These are phyloP conservation scores for Brasenia schreberi DNA, from an alignment of 164 flowering plant genomes.

Conservation along the genomic window DNA sequence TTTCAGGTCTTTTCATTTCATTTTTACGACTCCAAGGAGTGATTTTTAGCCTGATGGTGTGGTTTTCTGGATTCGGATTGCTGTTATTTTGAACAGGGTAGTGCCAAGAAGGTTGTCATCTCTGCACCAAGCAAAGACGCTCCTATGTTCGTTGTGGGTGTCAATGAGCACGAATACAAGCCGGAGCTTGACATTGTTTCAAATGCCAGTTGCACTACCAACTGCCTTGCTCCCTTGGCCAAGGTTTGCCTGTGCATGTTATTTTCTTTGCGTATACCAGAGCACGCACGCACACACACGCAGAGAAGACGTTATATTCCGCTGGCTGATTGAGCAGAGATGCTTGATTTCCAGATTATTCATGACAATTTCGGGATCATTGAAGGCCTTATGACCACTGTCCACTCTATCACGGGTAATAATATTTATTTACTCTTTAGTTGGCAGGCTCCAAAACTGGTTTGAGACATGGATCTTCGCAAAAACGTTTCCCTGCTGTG, in stretches of 20 bases:
- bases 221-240: constrained; percentile 90
- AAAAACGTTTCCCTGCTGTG: too few relatives aligned
- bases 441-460: too few relatives aligned
- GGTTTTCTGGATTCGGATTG: not conserved
- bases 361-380: constrained; percentile 80
- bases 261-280: not conserved
- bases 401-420: constrained; percentile 74
- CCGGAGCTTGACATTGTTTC: constrained; percentile 62
- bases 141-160: constrained; percentile 97
- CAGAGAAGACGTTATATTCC: too few relatives aligned
- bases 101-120: constrained; percentile 91
- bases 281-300: too few relatives aligned
- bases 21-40: not conserved
- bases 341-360: constrained; percentile 21
- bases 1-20: not conserved
- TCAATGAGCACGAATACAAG: constrained; percentile 78
- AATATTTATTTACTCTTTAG: too few relatives aligned
- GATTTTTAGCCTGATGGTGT: not conserved
- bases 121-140: constrained; percentile 97
- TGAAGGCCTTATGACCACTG: constrained; percentile 95
- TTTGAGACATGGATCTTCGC: too few relatives aligned
- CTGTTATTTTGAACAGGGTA: constrained; percentile 38
- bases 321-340: too few relatives aligned
- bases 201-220: constrained; percentile 97
- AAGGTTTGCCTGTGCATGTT: constrained; percentile 28